A percentile compares a stretch with the other conserved stretches of the same genome.
Conservation (phyloP, 2,329 filamentous ascomycete species). For the Chrysoporthe austroafricana region DNA sequence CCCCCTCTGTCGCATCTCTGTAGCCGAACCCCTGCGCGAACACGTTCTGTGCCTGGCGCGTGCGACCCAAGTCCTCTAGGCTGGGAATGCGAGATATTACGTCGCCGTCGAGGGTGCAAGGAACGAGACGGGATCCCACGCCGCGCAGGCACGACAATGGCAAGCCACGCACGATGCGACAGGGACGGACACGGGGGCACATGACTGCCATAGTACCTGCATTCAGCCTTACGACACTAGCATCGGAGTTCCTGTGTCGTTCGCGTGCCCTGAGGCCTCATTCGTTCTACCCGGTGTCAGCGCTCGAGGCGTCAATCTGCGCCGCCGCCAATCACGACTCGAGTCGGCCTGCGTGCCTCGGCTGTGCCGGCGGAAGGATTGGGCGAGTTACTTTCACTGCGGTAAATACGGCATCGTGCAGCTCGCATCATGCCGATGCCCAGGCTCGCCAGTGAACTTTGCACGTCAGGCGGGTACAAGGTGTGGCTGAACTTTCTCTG, state of each 20-base stretch:
- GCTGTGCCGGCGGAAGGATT: conserved; percentile 26
- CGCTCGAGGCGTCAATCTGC: background rate
- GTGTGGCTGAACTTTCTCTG: background rate
- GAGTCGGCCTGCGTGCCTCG: conserved; percentile 4
- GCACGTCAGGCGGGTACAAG: no score
- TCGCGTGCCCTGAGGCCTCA: background rate
- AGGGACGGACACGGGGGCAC: no score
- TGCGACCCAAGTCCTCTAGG: background rate
- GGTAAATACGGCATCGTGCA: background rate
- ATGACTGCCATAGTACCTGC: no score
- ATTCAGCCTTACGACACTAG: background rate
- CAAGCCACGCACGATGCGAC: no score
- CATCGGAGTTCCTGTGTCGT: background rate
- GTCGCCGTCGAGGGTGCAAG: no score
- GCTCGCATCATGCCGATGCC: background rate
- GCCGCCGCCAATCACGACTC: conserved; percentile 3
- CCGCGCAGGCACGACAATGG: no score
- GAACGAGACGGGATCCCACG: no score
- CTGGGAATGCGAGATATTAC: no score
- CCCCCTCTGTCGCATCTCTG: background rate
- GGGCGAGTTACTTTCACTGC: conserved; percentile 10
- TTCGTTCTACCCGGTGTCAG: background rate
- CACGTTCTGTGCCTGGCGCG: background rate
- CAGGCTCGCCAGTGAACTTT: background rate
- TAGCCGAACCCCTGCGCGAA: no score